These are phyloP conservation scores for Nitzschia sp. DNA, from an alignment of 108 stramenopile species.

Conservation along the genomic window DNA sequence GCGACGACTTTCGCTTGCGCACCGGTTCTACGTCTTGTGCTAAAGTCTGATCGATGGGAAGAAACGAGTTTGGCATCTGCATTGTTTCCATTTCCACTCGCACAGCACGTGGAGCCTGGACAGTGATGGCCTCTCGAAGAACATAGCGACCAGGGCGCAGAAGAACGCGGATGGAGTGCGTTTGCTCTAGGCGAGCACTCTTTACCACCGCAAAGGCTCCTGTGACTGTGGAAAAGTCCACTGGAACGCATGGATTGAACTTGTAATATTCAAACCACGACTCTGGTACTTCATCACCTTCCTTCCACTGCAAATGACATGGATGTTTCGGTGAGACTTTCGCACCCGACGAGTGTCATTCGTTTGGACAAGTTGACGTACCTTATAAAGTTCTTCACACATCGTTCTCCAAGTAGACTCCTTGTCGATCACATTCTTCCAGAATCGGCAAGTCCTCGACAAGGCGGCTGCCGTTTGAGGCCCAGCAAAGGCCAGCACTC, in stretches of 20 bases:
- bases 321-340: not conserved
- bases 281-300: constrained; percentile 53
- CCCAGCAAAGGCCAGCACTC: constrained; percentile 73
- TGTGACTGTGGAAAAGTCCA: constrained; percentile 68
- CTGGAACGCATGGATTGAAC: constrained; percentile 71
- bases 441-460: constrained; percentile 58
- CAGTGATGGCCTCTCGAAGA: constrained; percentile 52
- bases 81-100: constrained; percentile 61
- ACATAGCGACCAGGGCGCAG: constrained; percentile 65
- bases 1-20: constrained; percentile 2
- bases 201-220: constrained; percentile 39
- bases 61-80: constrained; percentile 29
- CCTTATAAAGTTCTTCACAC: constrained; percentile 80
- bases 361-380: constrained; percentile 18
- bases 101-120: constrained; percentile 34
- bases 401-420: constrained; percentile 71
- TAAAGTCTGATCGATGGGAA: not conserved
- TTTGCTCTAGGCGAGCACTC: not conserved
- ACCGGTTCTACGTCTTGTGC: not conserved
- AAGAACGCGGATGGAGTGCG: constrained; percentile 36
- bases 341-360: not conserved
- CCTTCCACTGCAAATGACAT: constrained; percentile 58
- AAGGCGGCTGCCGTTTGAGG: constrained; percentile 54
- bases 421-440: constrained; percentile 62
- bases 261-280: constrained; percentile 73